Base-by-base conservation (phyloP, 2,329 filamentous ascomycete species). In the Aspergillus sp. region DNA sequence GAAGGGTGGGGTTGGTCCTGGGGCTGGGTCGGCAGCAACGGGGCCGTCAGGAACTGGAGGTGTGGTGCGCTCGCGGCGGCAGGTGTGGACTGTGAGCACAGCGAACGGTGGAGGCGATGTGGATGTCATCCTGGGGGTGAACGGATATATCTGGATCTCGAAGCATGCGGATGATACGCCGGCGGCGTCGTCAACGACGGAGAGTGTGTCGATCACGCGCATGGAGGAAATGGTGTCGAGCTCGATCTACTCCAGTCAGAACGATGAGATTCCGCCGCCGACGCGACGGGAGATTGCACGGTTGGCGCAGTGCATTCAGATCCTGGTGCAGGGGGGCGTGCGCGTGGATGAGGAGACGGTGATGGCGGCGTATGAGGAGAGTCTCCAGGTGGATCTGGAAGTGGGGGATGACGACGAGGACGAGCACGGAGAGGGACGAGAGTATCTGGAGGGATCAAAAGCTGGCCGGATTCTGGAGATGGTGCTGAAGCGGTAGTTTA, bases 101-200 rank as follows among this genome's bases (percentile, higher is more conserved):
- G 70, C 72, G 11, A 73, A 75, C 31, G 77, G 76, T 1, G 74
- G 72, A 17, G 73, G 73, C 57, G 83, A 85, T 45, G 83, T 99
- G 23, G 90, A 97, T 67, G 85, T 97, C 6, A 82, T 96, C 48
- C 79, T 99, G 1, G 94, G 94, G 2, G 94, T 99, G 36, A 99
- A 99, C 65, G 94, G 94, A 1, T 97, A 95, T 69, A 91, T 97
- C 53, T 99, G 91, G 88, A 92, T 97, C 66, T 87, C 87, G 72
- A 92, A 90, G 76, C 91, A 96, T 64, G 76, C 88, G 6, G 86
- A 89, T 60, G 81, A 73, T 46, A 64, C 60, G 49, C 68, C 63
- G 13, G 71, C 64, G 3, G 68, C 68, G 16, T 71, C 64, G 2
- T 72, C 81, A 41, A 75, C 77, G n/a, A 70, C 68, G 7, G 76